These are phyloP conservation scores for Salix caprea DNA, from an alignment of 345 rosid genomes.

Conservation along the genomic window DNA sequence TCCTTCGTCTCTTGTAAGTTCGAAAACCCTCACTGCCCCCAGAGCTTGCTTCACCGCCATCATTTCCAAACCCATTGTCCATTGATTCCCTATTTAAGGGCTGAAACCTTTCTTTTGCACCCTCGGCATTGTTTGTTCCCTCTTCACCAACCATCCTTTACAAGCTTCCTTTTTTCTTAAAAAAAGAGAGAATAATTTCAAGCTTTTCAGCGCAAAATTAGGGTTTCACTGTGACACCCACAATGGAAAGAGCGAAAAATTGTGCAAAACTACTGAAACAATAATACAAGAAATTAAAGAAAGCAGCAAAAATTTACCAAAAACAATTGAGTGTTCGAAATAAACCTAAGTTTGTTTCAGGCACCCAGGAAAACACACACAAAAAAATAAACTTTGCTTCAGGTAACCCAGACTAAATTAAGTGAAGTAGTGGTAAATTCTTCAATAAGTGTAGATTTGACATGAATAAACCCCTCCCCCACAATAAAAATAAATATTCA, in stretches of 20 bases:
- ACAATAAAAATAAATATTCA: neutral
- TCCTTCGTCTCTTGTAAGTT: conserved; percentile 77
- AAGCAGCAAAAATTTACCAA: neutral
- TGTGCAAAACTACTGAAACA: conserved; percentile 10
- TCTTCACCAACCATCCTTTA: conserved; percentile 45
- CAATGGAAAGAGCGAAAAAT: conserved; percentile 6
- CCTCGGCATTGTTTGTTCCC: conserved; percentile 37
- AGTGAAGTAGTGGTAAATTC: conserved; percentile 9
- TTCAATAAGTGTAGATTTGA: neutral
- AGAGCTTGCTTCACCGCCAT: conserved; percentile 38
- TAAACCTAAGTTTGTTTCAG: neutral
- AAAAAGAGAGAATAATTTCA: conserved; percentile 2
- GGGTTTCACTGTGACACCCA: conserved; percentile 30
- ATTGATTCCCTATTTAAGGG: conserved; percentile 32
- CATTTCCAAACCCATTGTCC: conserved; percentile 36
- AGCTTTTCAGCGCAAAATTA: conserved; percentile 26
- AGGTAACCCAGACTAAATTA: conserved; percentile 9
- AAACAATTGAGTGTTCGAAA: neutral
- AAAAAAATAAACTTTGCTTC: neutral
- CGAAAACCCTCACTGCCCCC: conserved; percentile 37
- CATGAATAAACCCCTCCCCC: neutral
- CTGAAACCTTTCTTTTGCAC: conserved; percentile 23
- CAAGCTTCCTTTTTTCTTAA: neutral
- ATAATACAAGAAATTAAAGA: neutral
- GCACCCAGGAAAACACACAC: conserved; percentile 1